A percentile compares a stretch with the other conserved stretches of the same genome.
phyloP scores from a whole-genome alignment of 805 yeast species.

The Yarrowia hollandica region DNA sequence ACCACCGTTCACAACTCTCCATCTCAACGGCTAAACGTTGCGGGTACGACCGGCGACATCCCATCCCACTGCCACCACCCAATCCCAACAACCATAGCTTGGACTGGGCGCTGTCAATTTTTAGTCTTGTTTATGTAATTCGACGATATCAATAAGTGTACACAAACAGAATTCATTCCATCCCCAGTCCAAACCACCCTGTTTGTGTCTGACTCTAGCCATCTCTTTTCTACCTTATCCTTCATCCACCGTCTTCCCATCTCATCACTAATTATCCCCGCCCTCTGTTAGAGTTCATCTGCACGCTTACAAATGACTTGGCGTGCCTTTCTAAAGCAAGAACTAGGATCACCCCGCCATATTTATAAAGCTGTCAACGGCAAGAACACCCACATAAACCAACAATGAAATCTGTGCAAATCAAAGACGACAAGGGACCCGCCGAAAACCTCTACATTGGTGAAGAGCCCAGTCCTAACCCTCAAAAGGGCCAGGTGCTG shows the following conservation, averaged over 20 bases:
- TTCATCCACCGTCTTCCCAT: not conserved
- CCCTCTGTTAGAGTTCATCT: not conserved
- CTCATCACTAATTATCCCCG: not conserved
- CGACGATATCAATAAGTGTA: too few relatives aligned
- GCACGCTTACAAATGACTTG: conserved; percentile 24
- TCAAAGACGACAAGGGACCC: conserved; percentile 38
- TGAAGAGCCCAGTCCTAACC: conserved; percentile 34
- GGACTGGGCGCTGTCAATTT: not conserved
- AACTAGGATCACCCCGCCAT: not conserved
- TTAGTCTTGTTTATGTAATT: not conserved
- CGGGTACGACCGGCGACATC: too few relatives aligned
- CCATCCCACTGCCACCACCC: too few relatives aligned
- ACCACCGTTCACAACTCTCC: too few relatives aligned
- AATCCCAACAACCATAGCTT: not conserved
- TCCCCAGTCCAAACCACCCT: too few relatives aligned
- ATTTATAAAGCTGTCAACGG: too few relatives aligned
- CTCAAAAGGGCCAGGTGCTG: conserved; percentile 37
- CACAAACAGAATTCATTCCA: too few relatives aligned
- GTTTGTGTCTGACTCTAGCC: too few relatives aligned
- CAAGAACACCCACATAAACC: not conserved
- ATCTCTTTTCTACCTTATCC: too few relatives aligned
- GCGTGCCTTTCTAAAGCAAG: conserved; percentile 1
- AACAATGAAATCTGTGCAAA: conserved; percentile 39
- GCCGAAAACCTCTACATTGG: conserved; percentile 38
- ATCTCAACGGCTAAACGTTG: too few relatives aligned